Evolutionary conservation across 164 flowering plant genomes (phyloP), one percentile per base, ranked within the genome.

Genomic region (Echeveria elegans): DNA sequence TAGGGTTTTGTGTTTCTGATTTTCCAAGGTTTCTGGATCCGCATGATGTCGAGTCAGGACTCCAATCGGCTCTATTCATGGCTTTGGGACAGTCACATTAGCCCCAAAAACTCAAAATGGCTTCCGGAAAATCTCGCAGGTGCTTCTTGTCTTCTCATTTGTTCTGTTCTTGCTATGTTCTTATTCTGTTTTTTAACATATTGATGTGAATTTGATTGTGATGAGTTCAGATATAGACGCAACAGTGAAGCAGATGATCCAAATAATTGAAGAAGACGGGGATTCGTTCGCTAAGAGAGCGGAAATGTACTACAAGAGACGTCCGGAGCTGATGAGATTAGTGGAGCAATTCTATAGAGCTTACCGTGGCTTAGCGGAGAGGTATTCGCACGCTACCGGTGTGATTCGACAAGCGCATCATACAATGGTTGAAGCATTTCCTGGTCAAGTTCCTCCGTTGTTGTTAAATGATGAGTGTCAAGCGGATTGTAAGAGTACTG

Each of bases 91-190:
- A 92, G 96, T 70, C 98, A 90, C 76, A 87, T 88, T 38, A 87
- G 96, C 77, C 98, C 98, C 31, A 90, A 89, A 77, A 90, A 93
- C 71, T 93, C 98, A 10, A 93, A 85, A 83, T 93, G 98, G 98
- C 92, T 93, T 69, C 87, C 87, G 71, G 97, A 90, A 70, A 93
- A 93, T 85, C 85, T 86, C 31, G 80, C 88, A 73, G 90, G 90
- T 84, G 16, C 1, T 1, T 41, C 2, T 18, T n/a, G 4, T 78
- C 30, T 45, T 19, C 12, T 41, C 16, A 5, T 19, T 18, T 19
- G 50, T 45, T 45, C 21, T 16, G 50, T 45, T 45, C 6, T n/a
- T n/a, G n/a, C n/a, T n/a, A n/a, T n/a, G n/a, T n/a, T n/a, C n/a
- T n/a, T 50, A 26, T 47, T 47, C 52, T 47, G 52, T 18, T 47